Conservation (phyloP, 2,329 filamentous ascomycete species). For the Cercospora sp. region DNA sequence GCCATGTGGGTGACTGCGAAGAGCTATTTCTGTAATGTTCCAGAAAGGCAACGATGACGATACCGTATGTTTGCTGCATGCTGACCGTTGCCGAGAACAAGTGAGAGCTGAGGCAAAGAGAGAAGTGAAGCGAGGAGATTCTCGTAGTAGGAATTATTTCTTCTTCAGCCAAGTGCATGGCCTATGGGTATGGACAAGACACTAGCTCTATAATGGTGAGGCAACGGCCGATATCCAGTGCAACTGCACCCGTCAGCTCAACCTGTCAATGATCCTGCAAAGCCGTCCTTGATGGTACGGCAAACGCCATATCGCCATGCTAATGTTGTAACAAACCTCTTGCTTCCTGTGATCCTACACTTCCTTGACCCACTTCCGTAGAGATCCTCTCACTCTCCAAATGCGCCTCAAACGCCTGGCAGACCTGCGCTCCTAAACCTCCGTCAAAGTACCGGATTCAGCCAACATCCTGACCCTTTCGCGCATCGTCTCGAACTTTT, state of each 20-base stretch:
- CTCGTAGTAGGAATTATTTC: background rate
- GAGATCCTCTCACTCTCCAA: background rate
- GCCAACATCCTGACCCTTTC: constrained; percentile 43
- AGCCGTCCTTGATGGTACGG: background rate
- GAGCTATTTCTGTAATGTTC: background rate
- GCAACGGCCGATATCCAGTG: background rate
- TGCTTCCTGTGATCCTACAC: background rate
- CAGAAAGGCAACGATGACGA: background rate
- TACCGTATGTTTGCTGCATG: background rate
- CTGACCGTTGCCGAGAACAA: background rate
- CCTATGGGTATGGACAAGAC: background rate
- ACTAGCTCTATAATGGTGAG: background rate
- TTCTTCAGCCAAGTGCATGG: background rate
- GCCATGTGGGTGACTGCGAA: background rate
- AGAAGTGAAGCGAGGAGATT: background rate
- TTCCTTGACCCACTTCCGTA: constrained; percentile 1
- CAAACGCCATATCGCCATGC: background rate
- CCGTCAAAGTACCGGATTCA: constrained; percentile 27
- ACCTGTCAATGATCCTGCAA: background rate
- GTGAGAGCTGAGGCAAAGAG: background rate
- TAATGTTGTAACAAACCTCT: background rate
- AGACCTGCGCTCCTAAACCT: constrained; percentile 20
- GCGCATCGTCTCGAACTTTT: constrained; percentile 57
- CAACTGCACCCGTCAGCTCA: background rate
- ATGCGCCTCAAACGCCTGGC: constrained; percentile 2